Conservation (phyloP, 768 basidiomycete species). For the Boletus subparvulus region DNA sequence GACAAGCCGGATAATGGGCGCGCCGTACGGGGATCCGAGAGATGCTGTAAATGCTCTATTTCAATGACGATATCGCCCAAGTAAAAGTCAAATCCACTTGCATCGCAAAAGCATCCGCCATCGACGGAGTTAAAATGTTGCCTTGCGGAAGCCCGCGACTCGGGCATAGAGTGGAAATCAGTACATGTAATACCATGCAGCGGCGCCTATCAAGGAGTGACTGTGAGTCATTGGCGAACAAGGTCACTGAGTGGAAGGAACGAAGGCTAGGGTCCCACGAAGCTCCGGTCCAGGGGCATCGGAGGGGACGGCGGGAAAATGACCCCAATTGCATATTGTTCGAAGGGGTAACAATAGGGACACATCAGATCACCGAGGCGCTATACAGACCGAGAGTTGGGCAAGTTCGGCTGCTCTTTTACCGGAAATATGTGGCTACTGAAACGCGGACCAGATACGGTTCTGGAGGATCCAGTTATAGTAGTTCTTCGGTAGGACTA, state of each 20-base stretch:
- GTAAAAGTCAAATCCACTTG: not conserved
- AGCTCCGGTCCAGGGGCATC: not conserved
- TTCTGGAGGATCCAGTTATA: constrained; percentile 6
- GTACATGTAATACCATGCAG: constrained; percentile 1
- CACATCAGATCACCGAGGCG: constrained; percentile 7
- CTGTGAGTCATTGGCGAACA: constrained; percentile 1
- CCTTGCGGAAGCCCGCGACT: constrained; percentile 8
- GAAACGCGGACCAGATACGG: not conserved
- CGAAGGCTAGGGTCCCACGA: not conserved
- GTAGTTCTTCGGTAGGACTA: constrained; percentile 5
- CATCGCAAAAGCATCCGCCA: constrained; percentile 29
- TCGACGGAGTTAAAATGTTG: constrained; percentile 19
- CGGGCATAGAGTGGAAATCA: constrained; percentile 23
- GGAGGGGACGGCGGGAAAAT: not conserved
- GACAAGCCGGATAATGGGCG: not conserved
- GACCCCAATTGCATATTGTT: not conserved
- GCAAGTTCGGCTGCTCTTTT: not conserved
- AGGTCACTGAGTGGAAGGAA: not conserved
- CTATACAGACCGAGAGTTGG: not conserved
- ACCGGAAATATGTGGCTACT: constrained; percentile 4
- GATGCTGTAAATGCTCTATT: not conserved
- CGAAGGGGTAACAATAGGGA: constrained; percentile 3
- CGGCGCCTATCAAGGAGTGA: constrained; percentile 3
- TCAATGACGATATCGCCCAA: constrained; percentile 2
- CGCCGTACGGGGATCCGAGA: not conserved